Evolutionary conservation across 2,329 filamentous ascomycete species (phyloP).

Genomic region (Trichoderma asperellum): DNA sequence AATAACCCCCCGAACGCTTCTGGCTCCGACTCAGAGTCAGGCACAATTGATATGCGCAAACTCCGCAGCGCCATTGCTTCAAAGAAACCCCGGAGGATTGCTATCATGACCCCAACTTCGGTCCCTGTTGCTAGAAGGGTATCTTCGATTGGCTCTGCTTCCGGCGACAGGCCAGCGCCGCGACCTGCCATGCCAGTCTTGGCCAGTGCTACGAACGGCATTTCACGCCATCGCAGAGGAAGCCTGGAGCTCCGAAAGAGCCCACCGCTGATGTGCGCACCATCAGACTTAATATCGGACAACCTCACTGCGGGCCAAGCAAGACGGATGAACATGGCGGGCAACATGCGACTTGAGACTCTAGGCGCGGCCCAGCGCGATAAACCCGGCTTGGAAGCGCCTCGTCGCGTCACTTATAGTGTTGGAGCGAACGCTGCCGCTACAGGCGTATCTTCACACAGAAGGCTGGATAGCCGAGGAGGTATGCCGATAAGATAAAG

Average conservation of each 20-base stretch:
- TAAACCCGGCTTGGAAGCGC: constrained; percentile 34
- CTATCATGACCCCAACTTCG: constrained; percentile 44
- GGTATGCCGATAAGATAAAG: constrained; percentile 40
- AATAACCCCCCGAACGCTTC: constrained; percentile 53
- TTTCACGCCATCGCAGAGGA: constrained; percentile 57
- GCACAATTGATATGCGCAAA: constrained; percentile 56
- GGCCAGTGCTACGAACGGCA: constrained; percentile 58
- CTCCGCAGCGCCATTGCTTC: constrained; percentile 59
- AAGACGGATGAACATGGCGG: constrained; percentile 59
- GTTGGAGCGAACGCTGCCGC: constrained; percentile 35
- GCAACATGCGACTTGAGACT: constrained; percentile 43
- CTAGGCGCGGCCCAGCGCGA: constrained; percentile 36
- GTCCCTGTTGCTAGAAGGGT: constrained; percentile 48
- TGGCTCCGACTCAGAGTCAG: constrained; percentile 55
- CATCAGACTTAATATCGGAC: constrained; percentile 46
- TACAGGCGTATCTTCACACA: constrained; percentile 32
- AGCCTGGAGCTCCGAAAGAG: constrained; percentile 56
- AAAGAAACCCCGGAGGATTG: constrained; percentile 52
- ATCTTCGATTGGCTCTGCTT: constrained; percentile 50
- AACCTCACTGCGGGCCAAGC: constrained; percentile 59
- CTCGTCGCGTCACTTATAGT: constrained; percentile 46
- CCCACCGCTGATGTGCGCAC: constrained; percentile 58
- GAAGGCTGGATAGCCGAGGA: constrained; percentile 40
- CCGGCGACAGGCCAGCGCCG: constrained; percentile 36
- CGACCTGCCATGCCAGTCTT: constrained; percentile 47